These are phyloP conservation scores for Eucalyptus camaldulensis DNA, from an alignment of 345 rosid species.

Conservation along the genomic window DNA sequence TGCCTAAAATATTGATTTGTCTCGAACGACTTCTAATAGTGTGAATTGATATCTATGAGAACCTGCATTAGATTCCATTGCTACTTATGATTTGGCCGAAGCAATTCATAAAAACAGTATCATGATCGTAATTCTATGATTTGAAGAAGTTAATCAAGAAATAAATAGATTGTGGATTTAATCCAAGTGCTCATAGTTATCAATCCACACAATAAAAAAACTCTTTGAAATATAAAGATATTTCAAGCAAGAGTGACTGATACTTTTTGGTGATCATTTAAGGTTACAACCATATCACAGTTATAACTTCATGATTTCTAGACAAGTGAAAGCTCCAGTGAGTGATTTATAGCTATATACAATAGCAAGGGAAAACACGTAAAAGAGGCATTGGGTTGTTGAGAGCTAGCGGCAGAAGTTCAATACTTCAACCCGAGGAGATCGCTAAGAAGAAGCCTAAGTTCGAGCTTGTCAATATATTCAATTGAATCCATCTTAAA, in stretches of 20 bases:
- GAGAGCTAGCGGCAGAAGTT: rapidly evolving
- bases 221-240: background rate
- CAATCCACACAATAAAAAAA: background rate
- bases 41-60: slow-evolving; percentile 20
- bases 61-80: slow-evolving; percentile 22
- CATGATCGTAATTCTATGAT: background rate
- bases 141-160: background rate
- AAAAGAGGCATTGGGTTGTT: background rate
- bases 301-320: background rate
- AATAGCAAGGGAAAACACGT: background rate
- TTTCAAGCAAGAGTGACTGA: background rate
- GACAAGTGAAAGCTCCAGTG: background rate
- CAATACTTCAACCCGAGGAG: too few species aligned
- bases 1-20: slow-evolving; percentile 68
- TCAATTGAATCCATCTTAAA: too few species aligned
- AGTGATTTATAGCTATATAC: background rate
- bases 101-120: background rate
- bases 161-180: background rate
- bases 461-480: too few species aligned
- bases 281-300: background rate
- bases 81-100: background rate
- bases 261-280: background rate
- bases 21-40: slow-evolving; percentile 19
- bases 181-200: background rate
- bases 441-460: rapidly evolving